Base-by-base conservation (phyloP, 495 filamentous ascomycete species). In the Aspergillus affinis region DNA sequence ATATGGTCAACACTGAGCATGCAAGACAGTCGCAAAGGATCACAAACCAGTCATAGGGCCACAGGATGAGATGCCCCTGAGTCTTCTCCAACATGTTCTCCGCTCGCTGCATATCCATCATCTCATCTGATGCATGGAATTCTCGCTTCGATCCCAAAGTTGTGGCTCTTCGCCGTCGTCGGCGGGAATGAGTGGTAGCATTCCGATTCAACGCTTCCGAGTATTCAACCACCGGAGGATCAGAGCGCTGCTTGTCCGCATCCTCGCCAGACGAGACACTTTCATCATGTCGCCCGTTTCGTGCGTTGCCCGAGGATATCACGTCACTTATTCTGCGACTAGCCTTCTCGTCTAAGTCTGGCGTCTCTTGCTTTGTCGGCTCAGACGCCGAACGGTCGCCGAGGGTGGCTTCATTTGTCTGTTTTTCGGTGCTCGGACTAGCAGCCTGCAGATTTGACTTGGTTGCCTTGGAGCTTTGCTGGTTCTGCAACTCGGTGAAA, bases 31-130 rank as follows among this genome's bases (percentile, higher is more conserved):
- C 5, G 18, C 17, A 19, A 36, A 12, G 21, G 20, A 9, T 32
- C 27, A 61, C 58, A 12, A 45, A 85, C 91, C 95, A 98, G 59
- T 98, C 90, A 70, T 96, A 94, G 17, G 94, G 94, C 80, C 93
- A 98, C 55, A 90, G 73, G 27, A 98, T 93, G 45, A 98, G 76
- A 72, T 91, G 83, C 9, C 94, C 94, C 72, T 97, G 95, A 41
- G 90, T 86, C 79, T 93, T 78, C 57, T 86, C 82, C 66, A 97
- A 76, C 64, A 96, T 75, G 61, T 90, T 87, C 66, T 96, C 92
- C 7, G 91, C 90, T 57, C 91, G 89, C 17, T 79, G 81, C 50
- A 80, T 83, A 51, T 82, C 82, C 63, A 97, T 76, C 46, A 96
- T 67, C 51, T 93, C 90, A 64, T 93, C 92, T 13, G 79, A 78